Base-by-base conservation (phyloP, 139 green algal species). In the Chlorella sp. region DNA sequence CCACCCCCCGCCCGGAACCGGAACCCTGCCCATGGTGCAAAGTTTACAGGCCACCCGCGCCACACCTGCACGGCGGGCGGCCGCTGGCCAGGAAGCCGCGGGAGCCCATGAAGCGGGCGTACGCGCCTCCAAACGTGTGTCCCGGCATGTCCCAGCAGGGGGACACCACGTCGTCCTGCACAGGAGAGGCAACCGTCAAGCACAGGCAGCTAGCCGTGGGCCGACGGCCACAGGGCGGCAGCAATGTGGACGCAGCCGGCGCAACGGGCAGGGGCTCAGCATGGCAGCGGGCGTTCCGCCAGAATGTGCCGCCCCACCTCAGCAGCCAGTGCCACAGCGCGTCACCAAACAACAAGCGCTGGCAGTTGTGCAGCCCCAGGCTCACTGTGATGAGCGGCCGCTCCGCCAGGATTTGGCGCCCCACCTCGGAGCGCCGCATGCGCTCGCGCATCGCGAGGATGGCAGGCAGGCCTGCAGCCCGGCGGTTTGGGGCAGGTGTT, bases 41-140 rank as follows among this genome's bases (percentile, higher is more conserved):
- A 9, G 28, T 13, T 28, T 70, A 9, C 64, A 32, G 14, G 32
- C 43, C n/a, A 32, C 65, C 65, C 26, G n/a, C 65, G 36, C 8
- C 75, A 9, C 38, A 73, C 77, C 77, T 83, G 77, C 97, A 94
- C 1, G 94, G 92, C 13, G 95, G 95, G n/a, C 97, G 87, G 26
- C 98, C 96, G 68, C 95, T 91, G 19, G 97, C 94, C 13, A 79
- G 65, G 84, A 99, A 99, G 77, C 90, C 85, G 1, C 96, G 84
- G 0, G 85, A 72, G 8, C 89, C 90, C 97, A 99, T 99, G 91
- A 99, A 99, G 11, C 84, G 34, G 0, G 93, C 94, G 73, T 99
- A 99, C 2, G 94, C 93, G 6, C 87, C 90, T 0, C 97, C 97
- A 92, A 99, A 98, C 0, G 93, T 97, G 54, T 79, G 83, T 1